These are phyloP conservation scores for Thraustochytrium striatum DNA, from an alignment of 352 stramenopile species.

Conservation along the genomic window DNA sequence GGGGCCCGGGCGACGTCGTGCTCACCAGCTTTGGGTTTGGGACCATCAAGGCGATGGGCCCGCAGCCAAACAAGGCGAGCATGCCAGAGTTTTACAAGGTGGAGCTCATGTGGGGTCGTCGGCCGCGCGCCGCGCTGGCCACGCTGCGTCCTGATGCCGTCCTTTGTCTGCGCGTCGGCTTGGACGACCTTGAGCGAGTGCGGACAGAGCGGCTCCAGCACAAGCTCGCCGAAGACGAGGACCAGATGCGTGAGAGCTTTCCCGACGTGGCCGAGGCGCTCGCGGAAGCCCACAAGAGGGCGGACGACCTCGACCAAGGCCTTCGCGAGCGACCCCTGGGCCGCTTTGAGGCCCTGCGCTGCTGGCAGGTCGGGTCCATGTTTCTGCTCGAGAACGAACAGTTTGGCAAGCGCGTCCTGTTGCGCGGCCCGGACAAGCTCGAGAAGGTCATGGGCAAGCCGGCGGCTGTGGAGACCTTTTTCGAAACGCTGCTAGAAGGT, in stretches of 20 bases:
- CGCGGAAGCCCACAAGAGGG: not conserved
- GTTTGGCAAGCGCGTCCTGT: not conserved
- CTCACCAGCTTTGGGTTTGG: slow-evolving; percentile 3
- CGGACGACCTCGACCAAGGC: not conserved
- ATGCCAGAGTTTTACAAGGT: not conserved
- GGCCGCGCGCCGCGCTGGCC: not conserved
- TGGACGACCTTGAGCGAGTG: not conserved
- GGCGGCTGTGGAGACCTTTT: not conserved
- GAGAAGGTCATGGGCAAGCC: not conserved
- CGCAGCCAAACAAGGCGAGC: no score
- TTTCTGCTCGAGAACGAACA: slow-evolving; percentile 17
- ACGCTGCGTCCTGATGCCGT: not conserved
- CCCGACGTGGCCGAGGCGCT: not conserved
- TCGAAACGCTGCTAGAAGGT: not conserved
- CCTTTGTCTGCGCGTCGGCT: not conserved
- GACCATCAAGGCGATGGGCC: not conserved
- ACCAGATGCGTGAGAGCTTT: not conserved
- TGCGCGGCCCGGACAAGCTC: not conserved
- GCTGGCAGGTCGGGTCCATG: not conserved
- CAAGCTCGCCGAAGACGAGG: not conserved
- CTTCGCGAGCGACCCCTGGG: not conserved
- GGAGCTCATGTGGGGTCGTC: not conserved
- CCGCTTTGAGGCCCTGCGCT: not conserved
- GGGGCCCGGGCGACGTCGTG: slow-evolving; percentile 21
- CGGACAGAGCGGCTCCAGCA: not conserved